Conservation (phyloP, 129 eudicot genomes). For the Kitagawia praeruptora region DNA sequence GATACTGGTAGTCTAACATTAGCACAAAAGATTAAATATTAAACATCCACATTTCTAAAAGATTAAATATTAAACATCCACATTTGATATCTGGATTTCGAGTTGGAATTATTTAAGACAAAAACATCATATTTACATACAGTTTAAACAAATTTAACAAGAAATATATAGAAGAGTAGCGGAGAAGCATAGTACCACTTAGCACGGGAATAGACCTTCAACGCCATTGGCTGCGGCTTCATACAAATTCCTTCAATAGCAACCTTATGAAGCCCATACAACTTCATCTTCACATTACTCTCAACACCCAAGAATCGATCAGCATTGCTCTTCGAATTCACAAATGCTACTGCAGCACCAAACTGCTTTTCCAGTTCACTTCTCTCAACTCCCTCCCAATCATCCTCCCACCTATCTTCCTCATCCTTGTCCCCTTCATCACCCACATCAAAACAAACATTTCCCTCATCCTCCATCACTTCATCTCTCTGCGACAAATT, state of each 20-base stretch:
- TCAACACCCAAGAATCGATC: constrained; percentile 25
- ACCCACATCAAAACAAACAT: constrained; percentile 7
- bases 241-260: constrained; percentile 63
- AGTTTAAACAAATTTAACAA: not conserved
- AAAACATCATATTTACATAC: not conserved
- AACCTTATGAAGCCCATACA: constrained; percentile 67
- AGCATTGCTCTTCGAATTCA: constrained; percentile 31
- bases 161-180: not conserved
- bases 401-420: constrained; percentile 36
- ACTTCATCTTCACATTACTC: constrained; percentile 36
- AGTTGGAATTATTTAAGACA: no score
- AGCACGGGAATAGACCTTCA: constrained; percentile 67
- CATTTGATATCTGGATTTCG: no score
- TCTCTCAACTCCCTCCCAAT: constrained; percentile 75
- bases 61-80: no score
- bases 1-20: not conserved
- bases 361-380: constrained; percentile 55
- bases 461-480: not conserved
- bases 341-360: constrained; percentile 51
- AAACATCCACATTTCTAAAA: no score
- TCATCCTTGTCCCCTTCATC: constrained; percentile 22
- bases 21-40: not conserved
- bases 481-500: not conserved
- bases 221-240: constrained; percentile 65
- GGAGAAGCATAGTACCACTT: constrained; percentile 53